These are phyloP conservation scores for Mycena galopus DNA, from an alignment of 768 basidiomycete species.

Conservation along the genomic window DNA sequence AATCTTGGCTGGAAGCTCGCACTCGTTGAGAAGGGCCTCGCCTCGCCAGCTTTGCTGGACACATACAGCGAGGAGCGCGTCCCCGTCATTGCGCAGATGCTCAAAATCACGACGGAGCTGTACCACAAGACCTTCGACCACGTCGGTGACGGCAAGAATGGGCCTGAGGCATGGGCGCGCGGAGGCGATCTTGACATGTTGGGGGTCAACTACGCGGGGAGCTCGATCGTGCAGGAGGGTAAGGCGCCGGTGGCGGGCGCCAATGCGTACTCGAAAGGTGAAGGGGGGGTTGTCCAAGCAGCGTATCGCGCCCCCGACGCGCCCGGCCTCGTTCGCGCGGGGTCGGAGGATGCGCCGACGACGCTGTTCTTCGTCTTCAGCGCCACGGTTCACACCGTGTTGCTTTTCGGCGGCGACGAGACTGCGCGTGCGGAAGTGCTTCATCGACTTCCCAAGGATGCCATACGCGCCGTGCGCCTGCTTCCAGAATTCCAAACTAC, in stretches of 20 bases:
- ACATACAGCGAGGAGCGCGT: slow-evolving; percentile 60
- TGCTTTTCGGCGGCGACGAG: too few relatives aligned
- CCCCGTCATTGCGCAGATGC: slow-evolving; percentile 60
- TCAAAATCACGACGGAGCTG: slow-evolving; percentile 52
- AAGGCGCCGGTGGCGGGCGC: slow-evolving; percentile 30
- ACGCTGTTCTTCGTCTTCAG: slow-evolving; percentile 46
- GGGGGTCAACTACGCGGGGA: slow-evolving; percentile 61
- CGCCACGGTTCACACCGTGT: slow-evolving; percentile 41
- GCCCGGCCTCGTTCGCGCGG: slow-evolving; percentile 38
- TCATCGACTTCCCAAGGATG: not conserved
- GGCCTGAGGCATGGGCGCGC: slow-evolving; percentile 18
- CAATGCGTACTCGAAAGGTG: slow-evolving; percentile 24
- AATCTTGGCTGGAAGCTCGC: slow-evolving; percentile 44
- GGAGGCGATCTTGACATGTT: slow-evolving; percentile 48
- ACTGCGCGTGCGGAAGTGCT: not conserved
- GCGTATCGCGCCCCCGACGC: slow-evolving; percentile 53
- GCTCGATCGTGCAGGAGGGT: slow-evolving; percentile 54
- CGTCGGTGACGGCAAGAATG: not conserved
- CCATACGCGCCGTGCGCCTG: not conserved
- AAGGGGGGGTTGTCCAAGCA: slow-evolving; percentile 44
- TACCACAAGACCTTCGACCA: slow-evolving; percentile 27
- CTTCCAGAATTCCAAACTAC: not conserved
- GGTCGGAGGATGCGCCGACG: slow-evolving; percentile 3
- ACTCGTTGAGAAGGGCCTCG: slow-evolving; percentile 45
- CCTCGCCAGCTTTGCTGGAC: slow-evolving; percentile 52